Conservation (phyloP, 1,284 basidiomycete genomes). For the Porodaedalea pini region DNA sequence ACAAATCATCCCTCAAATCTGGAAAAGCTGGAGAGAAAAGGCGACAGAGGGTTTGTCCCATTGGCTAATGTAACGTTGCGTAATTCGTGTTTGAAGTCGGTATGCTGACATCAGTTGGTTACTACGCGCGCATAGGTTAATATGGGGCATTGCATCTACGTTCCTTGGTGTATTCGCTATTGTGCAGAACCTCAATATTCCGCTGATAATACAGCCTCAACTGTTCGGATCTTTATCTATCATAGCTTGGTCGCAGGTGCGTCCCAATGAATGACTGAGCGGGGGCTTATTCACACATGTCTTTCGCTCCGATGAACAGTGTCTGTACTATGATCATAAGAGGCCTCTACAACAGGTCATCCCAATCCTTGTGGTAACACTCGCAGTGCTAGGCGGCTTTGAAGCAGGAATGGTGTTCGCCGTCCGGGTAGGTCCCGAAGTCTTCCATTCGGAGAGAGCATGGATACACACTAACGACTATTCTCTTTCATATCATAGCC, state of each 20-base stretch:
- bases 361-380: slow-evolving; percentile 34
- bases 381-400: slow-evolving; percentile 49
- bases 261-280: too few relatives aligned
- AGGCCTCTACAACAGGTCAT: slow-evolving; percentile 34
- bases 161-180: slow-evolving; percentile 73
- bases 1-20: slow-evolving; percentile 72
- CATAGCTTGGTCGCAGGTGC: slow-evolving; percentile 63
- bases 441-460: background rate
- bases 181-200: slow-evolving; percentile 67
- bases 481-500: slow-evolving; percentile 29
- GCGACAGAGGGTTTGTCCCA: slow-evolving; percentile 71
- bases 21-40: slow-evolving; percentile 73
- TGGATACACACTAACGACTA: background rate
- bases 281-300: background rate
- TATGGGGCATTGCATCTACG: slow-evolving; percentile 63
- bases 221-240: slow-evolving; percentile 61
- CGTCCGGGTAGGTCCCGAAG: slow-evolving; percentile 39
- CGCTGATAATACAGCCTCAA: slow-evolving; percentile 75
- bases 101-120: background rate
- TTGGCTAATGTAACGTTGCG: slow-evolving; percentile 53
- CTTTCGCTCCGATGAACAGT: slow-evolving; percentile 37
- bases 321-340: slow-evolving; percentile 54
- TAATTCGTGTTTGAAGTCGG: background rate
- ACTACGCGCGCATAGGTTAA: slow-evolving; percentile 37
- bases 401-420: slow-evolving; percentile 62